A percentile compares a stretch with the other conserved stretches of the same genome.
phyloP scores from a whole-genome alignment of 352 stramenopile species.

The Pythium pyrilobum region DNA sequence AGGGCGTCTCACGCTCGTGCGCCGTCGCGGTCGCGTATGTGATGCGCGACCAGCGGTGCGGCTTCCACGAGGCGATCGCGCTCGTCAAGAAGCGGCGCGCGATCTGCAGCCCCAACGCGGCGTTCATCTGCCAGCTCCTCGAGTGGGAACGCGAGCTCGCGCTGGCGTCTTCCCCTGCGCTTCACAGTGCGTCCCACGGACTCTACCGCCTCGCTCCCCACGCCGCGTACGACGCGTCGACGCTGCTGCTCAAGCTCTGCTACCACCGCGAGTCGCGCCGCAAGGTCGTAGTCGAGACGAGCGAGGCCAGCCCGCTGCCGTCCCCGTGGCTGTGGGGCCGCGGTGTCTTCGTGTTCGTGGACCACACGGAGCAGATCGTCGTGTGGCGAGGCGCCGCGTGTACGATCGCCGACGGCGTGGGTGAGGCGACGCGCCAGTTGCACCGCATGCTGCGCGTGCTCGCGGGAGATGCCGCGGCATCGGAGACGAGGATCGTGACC shows the following conservation, averaged over 20 bases:
- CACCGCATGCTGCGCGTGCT: conserved; percentile 23
- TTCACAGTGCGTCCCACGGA: background rate
- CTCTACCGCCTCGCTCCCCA: conserved; percentile 47
- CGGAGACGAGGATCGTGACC: background rate
- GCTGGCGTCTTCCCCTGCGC: background rate
- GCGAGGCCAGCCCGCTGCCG: background rate
- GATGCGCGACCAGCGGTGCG: conserved; percentile 33
- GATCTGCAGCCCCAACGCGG: conserved; percentile 58
- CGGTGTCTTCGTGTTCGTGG: conserved; percentile 46
- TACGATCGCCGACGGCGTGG: conserved; percentile 21
- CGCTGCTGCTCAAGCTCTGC: conserved; percentile 48
- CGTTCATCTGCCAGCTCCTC: conserved; percentile 63
- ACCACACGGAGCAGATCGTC: conserved; percentile 12
- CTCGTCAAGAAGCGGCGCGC: conserved; percentile 39
- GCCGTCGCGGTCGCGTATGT: conserved; percentile 58
- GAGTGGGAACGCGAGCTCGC: conserved; percentile 52
- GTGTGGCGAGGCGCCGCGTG: conserved; percentile 38
- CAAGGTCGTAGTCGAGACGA: background rate
- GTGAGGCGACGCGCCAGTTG: conserved; percentile 13
- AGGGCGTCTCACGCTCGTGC: conserved; percentile 68
- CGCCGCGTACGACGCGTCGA: conserved; percentile 34
- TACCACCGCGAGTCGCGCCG: conserved; percentile 16
- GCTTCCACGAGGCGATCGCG: conserved; percentile 27
- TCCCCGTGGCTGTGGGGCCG: conserved; percentile 22
- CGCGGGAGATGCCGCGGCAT: background rate